Evolutionary conservation across 2,329 filamentous ascomycete species (phyloP), one percentile per base, ranked within the genome.

Genomic region (Epichloe glyceriae): DNA sequence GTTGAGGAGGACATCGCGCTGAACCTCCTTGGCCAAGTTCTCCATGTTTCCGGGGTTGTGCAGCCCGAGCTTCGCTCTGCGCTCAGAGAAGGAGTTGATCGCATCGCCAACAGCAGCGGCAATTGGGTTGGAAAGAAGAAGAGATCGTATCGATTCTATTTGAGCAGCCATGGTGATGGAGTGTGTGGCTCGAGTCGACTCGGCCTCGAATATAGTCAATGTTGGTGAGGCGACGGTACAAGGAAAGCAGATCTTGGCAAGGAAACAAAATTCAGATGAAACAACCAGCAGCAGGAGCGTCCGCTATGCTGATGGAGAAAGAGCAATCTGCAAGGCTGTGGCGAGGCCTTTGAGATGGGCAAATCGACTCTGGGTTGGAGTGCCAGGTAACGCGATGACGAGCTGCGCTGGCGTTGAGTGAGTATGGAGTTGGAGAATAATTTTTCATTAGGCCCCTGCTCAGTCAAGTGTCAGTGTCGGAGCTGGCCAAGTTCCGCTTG

Each of bases 1-100:
- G 73, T 85, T 93, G 63, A 96, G 82, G 67, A 97, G 85, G 61
- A 96, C 90, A 79, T 96, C 90, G 71, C 90, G 89, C 74, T 94
- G 85, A 56, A 96, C 89, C 75, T 98, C 93, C 67, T 86, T 84
- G 60, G 86, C 80, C 67, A 95, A 83, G 64, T 83, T 83, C 71
- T 98, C 93, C 59, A 96, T 83, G 49, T 86, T 90, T 62, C 93
- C 93, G 40, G 93, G 93, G 71, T 97, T 97, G 59, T 84, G 78
- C 60, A 98, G 77, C 55, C 90, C 91, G 57, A 98, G 79, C 70
- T 86, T 85, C 61, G 83, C 86, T 75, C 93, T 85, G 72, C 87
- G 82, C 61, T 93, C 86, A 56, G 84, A 85, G 67, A 97, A 94
- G 50, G 83, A 80, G 62, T 76, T 79, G 72, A 93, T 85, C 69